Evolutionary conservation across 345 rosid species (phyloP), one percentile per base, ranked within the genome.

Genomic region (Barbarea vulgaris): DNA sequence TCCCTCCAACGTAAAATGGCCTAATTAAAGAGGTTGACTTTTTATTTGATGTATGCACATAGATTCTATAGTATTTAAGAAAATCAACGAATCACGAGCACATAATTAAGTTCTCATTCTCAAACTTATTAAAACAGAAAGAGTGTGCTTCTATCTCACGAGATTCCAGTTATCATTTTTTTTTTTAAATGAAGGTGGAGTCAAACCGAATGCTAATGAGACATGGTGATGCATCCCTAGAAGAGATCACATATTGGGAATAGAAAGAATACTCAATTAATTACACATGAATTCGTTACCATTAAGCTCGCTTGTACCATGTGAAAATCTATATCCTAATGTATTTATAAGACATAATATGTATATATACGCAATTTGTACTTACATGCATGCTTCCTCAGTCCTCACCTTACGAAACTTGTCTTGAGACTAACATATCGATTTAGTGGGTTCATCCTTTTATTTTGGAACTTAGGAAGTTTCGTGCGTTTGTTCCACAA

Each of bases 151-250:
- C 21, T 39, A 59, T 31, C 79, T 51, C 56, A 68, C 56, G 57
- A 68, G 64, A 76, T 60, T 68, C 74, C 74, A 30, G 1, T 60
- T 15, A 9, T 44, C 36, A 60, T 30, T 59, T 25, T n/a, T n/a
- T n/a, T n/a, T n/a, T n/a, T n/a, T n/a, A n/a, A n/a, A n/a, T n/a
- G 52, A 50, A 50, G 14, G 27, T 14, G 3, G 13, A 75, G 71
- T 70, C 67, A 55, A 61, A 62, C 75, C 42, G 52, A 24, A 24
- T 57, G 22, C 37, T 17, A 53, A 71, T 66, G 77, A 70, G 78
- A 75, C 25, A 75, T 46, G 14, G 42, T 73, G 47, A 60, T 53
- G 72, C 64, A 78, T 70, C 68, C 84, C 80, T 53, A 78, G 60
- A 69, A 71, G 74, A 67, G 76, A 75, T 79, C 77, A 10, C 28